Evolutionary conservation across 169 alveolate species (phyloP), one percentile per base, ranked within the genome.

Genomic region (Miamiensis avidus): DNA sequence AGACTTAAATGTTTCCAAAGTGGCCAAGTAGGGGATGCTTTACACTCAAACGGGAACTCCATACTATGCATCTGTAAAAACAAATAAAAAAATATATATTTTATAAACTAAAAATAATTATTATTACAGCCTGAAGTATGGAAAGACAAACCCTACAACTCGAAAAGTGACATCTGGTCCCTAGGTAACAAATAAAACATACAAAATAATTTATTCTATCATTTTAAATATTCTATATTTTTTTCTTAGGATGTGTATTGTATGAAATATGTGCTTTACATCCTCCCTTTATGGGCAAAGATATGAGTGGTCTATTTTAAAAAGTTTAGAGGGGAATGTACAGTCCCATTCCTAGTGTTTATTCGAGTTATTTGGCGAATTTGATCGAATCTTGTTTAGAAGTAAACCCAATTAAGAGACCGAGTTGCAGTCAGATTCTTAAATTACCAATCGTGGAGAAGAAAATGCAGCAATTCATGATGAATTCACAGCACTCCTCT

Each of bases 81-180:
- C 20, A 11, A 49, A 49, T 49, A 49, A 11, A 11, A 20, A 11
- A 49, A 49, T 11, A 49, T 49, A 49, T 11, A 49, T 11, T 49
- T 49, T 11, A 11, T 49, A 11, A 49, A 49, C 4, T 11, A 11
- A 11, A 11, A 49, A 49, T 49, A 49, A 76, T 76, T 76, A 29
- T 29, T 29, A 33, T 29, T 11, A 49, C 20, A 87, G 92, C 97
- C 97, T n/a, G 97, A 94, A 82, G 97, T 95, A 1, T 95, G 98
- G 98, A 87, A 91, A 75, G 95, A 94, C 69, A 85, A 93, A 81
- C 96, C 96, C 31, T 95, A 95, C 84, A 95, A 94, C 64, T 64
- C 81, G 29, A 95, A 95, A 90, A 93, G 96, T 64, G 98, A 95
- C 85, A 92, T 95, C 31, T 95, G 98, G 98, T 91, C 96, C 34